A percentile compares a stretch with the other conserved stretches of the same genome.
These are phyloP conservation scores for Penicillium corylophilum DNA, from an alignment of 2,329 filamentous ascomycete genomes.

Conservation along the genomic window DNA sequence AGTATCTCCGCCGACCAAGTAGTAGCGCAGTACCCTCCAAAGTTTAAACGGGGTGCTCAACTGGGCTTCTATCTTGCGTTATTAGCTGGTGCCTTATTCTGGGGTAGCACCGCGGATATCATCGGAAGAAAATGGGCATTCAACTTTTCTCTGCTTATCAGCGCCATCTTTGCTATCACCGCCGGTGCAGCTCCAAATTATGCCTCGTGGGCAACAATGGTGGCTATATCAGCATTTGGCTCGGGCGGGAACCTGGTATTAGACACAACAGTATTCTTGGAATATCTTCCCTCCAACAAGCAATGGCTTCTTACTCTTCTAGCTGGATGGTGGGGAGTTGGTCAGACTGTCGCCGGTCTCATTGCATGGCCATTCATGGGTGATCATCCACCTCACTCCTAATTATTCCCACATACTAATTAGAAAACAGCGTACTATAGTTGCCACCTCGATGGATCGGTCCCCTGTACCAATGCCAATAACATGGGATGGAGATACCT, in stretches of 20 bases:
- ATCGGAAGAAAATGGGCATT: constrained; percentile 20
- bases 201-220: constrained; percentile 10
- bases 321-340: constrained; percentile 19
- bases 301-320: constrained; percentile 19
- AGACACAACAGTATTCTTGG: constrained; percentile 18
- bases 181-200: constrained; percentile 15
- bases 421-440: constrained; percentile 10
- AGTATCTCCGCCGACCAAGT: constrained; percentile 18
- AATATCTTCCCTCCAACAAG: constrained; percentile 17
- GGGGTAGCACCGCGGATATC: constrained; percentile 17
- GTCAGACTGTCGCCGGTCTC: constrained; percentile 16
- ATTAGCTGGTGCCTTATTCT: constrained; percentile 15
- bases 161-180: constrained; percentile 16
- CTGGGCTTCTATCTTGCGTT: constrained; percentile 16
- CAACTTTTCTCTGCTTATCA: constrained; percentile 18
- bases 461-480: constrained; percentile 16
- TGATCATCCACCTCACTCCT: neutral
- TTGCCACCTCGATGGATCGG: constrained; percentile 10
- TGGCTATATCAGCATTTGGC: constrained; percentile 17
- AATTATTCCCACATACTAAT: neutral
- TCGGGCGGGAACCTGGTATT: constrained; percentile 18
- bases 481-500: constrained; percentile 20
- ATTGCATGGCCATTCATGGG: constrained; percentile 18
- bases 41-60: constrained; percentile 12
- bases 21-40: constrained; percentile 13